Percentiles rank a stretch among this genome's conserved stretches.
Evolutionary conservation across 2,329 filamentous ascomycete species (phyloP).

Genomic region (Bisporella sp.): DNA sequence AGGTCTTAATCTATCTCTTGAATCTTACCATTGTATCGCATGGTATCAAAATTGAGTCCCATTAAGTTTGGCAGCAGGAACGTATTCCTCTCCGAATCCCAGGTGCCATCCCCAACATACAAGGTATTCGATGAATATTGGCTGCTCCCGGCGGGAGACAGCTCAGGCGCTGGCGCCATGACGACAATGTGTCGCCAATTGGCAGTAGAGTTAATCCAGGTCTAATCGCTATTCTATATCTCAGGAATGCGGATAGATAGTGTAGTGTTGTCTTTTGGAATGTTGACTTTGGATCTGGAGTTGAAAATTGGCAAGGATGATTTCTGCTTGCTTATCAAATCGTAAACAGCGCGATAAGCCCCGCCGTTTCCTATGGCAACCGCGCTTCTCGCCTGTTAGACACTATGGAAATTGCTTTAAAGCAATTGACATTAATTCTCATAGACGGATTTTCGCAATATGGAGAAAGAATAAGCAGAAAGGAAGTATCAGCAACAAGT

Average conservation of each 20-base stretch:
- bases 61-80: slow-evolving; percentile 73
- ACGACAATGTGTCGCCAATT: slow-evolving; percentile 14
- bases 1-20: neutral
- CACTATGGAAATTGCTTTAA: too few relatives aligned
- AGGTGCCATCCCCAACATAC: slow-evolving; percentile 75
- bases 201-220: slow-evolving; percentile 1
- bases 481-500: too few relatives aligned
- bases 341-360: too few relatives aligned
- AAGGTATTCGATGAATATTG: slow-evolving; percentile 69
- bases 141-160: slow-evolving; percentile 57
- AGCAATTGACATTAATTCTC: too few relatives aligned
- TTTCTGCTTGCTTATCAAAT: too few relatives aligned
- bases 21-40: slow-evolving; percentile 71
- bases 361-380: too few relatives aligned
- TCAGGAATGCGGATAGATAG: neutral
- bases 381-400: too few relatives aligned
- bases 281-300: neutral
- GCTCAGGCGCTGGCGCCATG: slow-evolving; percentile 24
- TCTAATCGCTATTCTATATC: neutral
- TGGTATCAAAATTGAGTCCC: slow-evolving; percentile 72
- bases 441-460: too few relatives aligned
- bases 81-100: slow-evolving; percentile 69
- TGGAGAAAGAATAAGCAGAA: too few relatives aligned
- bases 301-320: neutral
- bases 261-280: neutral